Evolutionary conservation across 495 filamentous ascomycete genomes (phyloP), one percentile per base, ranked within the genome.

Genomic region (Penicillium roqueforti): DNA sequence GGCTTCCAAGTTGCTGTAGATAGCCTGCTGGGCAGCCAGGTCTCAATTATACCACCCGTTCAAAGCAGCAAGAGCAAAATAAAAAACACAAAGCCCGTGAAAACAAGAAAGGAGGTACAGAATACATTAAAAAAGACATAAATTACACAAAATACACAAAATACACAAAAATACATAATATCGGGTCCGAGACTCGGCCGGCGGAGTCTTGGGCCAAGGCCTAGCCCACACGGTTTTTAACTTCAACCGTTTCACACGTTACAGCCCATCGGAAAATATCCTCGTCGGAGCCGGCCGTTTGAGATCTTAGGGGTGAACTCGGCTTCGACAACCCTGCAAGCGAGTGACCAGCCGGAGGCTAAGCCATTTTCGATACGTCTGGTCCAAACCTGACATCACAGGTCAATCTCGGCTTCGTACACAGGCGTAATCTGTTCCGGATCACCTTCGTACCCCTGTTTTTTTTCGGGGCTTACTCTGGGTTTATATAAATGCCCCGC

Each of bases 101-200:
- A 28, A 40, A 8, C 6, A 11, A 3, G 18, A 32, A 4, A 10
- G 26, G 29, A 32, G 8, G 42, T 32, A 46, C 18, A 14, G n/a
- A n/a, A n/a, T n/a, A n/a, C n/a, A n/a, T n/a, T n/a, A n/a, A n/a
- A n/a, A n/a, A n/a, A 23, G 4, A 19, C 3, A 22, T 9, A 25
- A 10, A 28, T 20, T 25, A 43, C 37, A 25, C 7, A 26, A 47
- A 13, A n/a, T 41, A 48, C n/a, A 36, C 20, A 36, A 48, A 14
- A 9, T 14, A 47, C 29, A 40, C 29, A 29, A 56, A 50, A 8
- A 2, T 23, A 23, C 23, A 23, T 8, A 37, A 4, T 9, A 7
- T 64, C 68, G 68, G 68, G 10, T 46, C 68, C 68, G 68, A 68
- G 53, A 45, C 60, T 70, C 68, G 68, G 68, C 68, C 68, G 68